Conservation (phyloP, 108 stramenopile genomes). For the Fragilariopsis cylindrus region DNA sequence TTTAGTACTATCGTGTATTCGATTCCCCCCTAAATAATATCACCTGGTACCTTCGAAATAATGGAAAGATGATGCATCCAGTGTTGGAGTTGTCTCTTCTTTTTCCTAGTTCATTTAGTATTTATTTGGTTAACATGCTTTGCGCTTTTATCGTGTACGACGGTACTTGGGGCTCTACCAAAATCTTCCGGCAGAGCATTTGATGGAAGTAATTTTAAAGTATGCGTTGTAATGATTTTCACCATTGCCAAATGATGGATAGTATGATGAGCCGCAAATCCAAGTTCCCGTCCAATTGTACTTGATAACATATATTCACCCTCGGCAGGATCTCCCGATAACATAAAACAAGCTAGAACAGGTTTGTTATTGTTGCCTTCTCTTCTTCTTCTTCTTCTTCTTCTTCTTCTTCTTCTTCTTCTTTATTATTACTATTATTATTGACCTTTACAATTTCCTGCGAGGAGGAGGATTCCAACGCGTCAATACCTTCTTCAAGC, state of each 20-base stretch:
- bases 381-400: not conserved
- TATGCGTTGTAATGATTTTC: conserved; percentile 68
- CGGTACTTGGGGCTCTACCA: conserved; percentile 84
- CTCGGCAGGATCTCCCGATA: conserved; percentile 51
- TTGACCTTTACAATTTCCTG: too few relatives aligned
- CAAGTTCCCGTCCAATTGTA: conserved; percentile 83
- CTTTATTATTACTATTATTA: not conserved
- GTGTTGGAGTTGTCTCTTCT: not conserved
- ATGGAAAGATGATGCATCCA: too few relatives aligned
- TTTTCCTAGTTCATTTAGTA: not conserved
- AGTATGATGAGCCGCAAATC: conserved; percentile 90
- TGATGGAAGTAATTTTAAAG: conserved; percentile 39
- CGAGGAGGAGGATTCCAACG: not conserved
- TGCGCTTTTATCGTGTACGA: conserved; percentile 47
- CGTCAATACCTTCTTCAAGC: conserved; percentile 21
- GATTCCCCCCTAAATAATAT: too few relatives aligned
- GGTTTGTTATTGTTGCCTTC: conserved; percentile 10
- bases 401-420: not conserved
- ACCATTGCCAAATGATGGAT: conserved; percentile 95
- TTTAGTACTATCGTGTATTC: too few relatives aligned
- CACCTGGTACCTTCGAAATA: too few relatives aligned
- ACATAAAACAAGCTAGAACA: conserved; percentile 71
- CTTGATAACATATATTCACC: conserved; percentile 57
- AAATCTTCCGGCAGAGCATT: conserved; percentile 64
- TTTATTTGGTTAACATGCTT: conserved; percentile 6